phyloP scores from a whole-genome alignment of 352 stramenopile species.

The Phytophthora fragariaefolia region DNA sequence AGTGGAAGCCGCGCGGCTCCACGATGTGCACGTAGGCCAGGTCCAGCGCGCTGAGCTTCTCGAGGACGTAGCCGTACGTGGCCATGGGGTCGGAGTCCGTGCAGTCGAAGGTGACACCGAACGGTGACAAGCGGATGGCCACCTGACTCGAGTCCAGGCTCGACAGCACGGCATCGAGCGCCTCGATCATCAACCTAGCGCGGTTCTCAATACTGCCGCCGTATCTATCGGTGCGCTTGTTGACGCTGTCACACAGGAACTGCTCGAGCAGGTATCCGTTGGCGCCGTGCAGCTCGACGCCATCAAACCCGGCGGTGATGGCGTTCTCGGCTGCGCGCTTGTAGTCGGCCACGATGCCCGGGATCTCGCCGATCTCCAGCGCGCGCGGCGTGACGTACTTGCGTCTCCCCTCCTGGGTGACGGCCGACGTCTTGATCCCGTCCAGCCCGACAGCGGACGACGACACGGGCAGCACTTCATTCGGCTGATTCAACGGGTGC shows the following conservation, averaged over 20 bases:
- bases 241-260: slow-evolving; percentile 40
- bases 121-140: slow-evolving; percentile 50
- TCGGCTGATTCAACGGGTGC: slow-evolving; percentile 65
- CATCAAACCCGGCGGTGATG: slow-evolving; percentile 37
- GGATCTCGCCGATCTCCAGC: slow-evolving; percentile 81
- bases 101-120: slow-evolving; percentile 43
- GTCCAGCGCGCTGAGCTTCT: slow-evolving; percentile 42
- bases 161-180: slow-evolving; percentile 58
- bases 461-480: slow-evolving; percentile 52
- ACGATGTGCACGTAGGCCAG: slow-evolving; percentile 65
- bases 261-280: slow-evolving; percentile 43
- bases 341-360: slow-evolving; percentile 39
- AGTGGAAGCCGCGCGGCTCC: slow-evolving; percentile 55
- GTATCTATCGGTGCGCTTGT: slow-evolving; percentile 39
- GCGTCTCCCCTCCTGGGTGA: slow-evolving; percentile 46
- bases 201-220: slow-evolving; percentile 87
- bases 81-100: slow-evolving; percentile 42
- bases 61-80: slow-evolving; percentile 50
- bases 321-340: slow-evolving; percentile 38
- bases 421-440: slow-evolving; percentile 32
- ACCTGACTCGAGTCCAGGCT: slow-evolving; percentile 44
- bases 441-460: slow-evolving; percentile 43
- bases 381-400: slow-evolving; percentile 62
- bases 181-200: slow-evolving; percentile 66
- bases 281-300: slow-evolving; percentile 39